A percentile compares a stretch with the other conserved stretches of the same genome.
phyloP scores from a whole-genome alignment of 2,329 filamentous ascomycete species.

The Coniella vitis region DNA sequence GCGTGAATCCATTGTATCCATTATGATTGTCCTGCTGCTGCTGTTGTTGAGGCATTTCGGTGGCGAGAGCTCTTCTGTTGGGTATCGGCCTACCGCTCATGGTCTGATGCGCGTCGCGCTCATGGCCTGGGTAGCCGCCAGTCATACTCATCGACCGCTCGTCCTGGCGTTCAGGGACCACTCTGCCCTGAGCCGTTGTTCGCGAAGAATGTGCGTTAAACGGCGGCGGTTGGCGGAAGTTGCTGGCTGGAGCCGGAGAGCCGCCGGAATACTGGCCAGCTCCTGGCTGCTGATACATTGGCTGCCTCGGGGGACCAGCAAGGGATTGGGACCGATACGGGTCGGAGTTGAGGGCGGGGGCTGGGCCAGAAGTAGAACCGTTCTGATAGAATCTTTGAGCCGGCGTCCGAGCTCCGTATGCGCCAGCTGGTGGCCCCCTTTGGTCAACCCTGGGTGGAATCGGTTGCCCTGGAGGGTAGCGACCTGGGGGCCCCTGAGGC shows the following conservation, averaged over 20 bases:
- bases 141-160: slow-evolving; percentile 97
- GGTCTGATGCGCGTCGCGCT: slow-evolving; percentile 77
- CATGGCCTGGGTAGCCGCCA: slow-evolving; percentile 60
- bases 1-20: slow-evolving; percentile 32
- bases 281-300: slow-evolving; percentile 57
- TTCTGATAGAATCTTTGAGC: slow-evolving; percentile 54
- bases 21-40: slow-evolving; percentile 24
- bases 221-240: slow-evolving; percentile 71
- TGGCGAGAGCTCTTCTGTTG: slow-evolving; percentile 44
- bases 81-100: slow-evolving; percentile 92
- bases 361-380: slow-evolving; percentile 50
- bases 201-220: slow-evolving; percentile 61
- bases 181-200: slow-evolving; percentile 84
- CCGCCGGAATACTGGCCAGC: slow-evolving; percentile 44
- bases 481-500: slow-evolving; percentile 33
- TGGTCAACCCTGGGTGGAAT: slow-evolving; percentile 55
- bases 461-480: slow-evolving; percentile 41
- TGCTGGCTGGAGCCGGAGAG: slow-evolving; percentile 56
- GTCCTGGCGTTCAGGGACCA: slow-evolving; percentile 86
- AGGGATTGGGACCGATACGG: slow-evolving; percentile 90
- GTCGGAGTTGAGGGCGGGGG: slow-evolving; percentile 74
- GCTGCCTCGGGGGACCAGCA: slow-evolving; percentile 66
- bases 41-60: slow-evolving; percentile 10
- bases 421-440: slow-evolving; percentile 43
- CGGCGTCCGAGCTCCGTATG: slow-evolving; percentile 36